Evolutionary conservation across 129 eudicot species (phyloP), one percentile per base, ranked within the genome.

Genomic region (Kitagawia praeruptora): DNA sequence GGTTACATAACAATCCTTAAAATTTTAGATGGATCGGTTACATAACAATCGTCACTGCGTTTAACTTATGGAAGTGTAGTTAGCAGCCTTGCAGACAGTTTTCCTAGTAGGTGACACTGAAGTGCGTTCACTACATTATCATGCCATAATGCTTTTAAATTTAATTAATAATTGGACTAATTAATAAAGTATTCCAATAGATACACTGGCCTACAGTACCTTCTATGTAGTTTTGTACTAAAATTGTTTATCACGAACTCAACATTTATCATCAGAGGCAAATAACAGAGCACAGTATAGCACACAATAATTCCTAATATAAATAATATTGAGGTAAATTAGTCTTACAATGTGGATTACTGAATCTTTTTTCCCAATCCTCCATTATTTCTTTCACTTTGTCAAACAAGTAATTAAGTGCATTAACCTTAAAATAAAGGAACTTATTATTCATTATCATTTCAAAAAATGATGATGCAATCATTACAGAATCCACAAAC

Each of bases 161-260:
- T 40, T 40, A 0, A 4, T 40, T 40, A 40, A 40, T 3, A 5
- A 40, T 40, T 0, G 5, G 0, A 40, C 42, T n/a, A 58, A n/a
- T n/a, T n/a, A 7, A 58, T 58, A 58, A 58, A 58, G 67, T 58
- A n/a, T n/a, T 9, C 15, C 4, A 10, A 61, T 61, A n/a, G 5
- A 4, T 9, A 25, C 69, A 0, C 15, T 31, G 37, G 69, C 69
- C 67, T 7, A 9, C 23, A 8, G 49, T 67, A 31, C 14, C 73
- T 67, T 64, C 39, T 12, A 3, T 27, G 0, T 12, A 64, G 37
- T 0, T 67, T 3, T 67, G 18, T 31, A 21, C 21, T 67, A 31
- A 67, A 67, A 31, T 67, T 34, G 73, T 67, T 31, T 67, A 34
- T 67, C 73, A 67, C 73, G 41, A 67, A 2, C 41, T 67, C 73